A percentile compares a stretch with the other conserved stretches of the same genome.
Evolutionary conservation across 2,329 filamentous ascomycete genomes (phyloP).

Genomic region (Phialophora macrospora): DNA sequence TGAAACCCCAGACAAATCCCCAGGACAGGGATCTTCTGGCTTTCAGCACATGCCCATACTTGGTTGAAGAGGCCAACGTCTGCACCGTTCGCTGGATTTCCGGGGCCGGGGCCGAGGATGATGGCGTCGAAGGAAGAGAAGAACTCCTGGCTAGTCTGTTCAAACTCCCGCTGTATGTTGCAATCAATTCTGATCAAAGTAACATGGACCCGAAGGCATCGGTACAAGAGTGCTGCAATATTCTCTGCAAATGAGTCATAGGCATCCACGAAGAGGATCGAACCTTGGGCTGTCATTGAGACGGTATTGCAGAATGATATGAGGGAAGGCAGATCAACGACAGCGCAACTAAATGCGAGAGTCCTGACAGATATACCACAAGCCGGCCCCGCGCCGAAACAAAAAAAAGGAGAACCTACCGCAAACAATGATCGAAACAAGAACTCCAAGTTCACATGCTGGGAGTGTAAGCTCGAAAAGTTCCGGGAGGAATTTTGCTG

Average conservation of each 20-base stretch:
- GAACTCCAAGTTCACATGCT: background rate
- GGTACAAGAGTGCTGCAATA: conserved; percentile 79
- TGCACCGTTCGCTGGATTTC: conserved; percentile 70
- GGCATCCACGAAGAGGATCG: conserved; percentile 84
- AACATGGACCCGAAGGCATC: conserved; percentile 70
- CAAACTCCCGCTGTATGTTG: conserved; percentile 50
- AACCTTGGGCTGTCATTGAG: conserved; percentile 21
- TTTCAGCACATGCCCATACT: conserved; percentile 70
- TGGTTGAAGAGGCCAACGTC: conserved; percentile 82
- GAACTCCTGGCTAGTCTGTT: conserved; percentile 39
- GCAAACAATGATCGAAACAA: background rate
- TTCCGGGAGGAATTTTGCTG: background rate
- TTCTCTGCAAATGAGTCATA: conserved; percentile 98
- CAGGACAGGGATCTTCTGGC: conserved; percentile 72
- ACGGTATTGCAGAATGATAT: background rate
- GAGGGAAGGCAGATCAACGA: background rate
- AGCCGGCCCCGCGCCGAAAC: background rate
- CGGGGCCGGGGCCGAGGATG: conserved; percentile 88
- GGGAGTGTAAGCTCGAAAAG: conserved; percentile 5
- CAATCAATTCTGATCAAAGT: conserved; percentile 74
- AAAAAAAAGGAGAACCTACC: conserved; percentile 11
- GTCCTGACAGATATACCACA: background rate
- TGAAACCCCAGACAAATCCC: conserved; percentile 92
- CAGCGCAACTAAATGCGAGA: background rate
- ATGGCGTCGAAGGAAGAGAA: conserved; percentile 69